These are phyloP conservation scores for Waltergamsia citrina DNA, from an alignment of 2,329 filamentous ascomycete genomes.

Conservation along the genomic window DNA sequence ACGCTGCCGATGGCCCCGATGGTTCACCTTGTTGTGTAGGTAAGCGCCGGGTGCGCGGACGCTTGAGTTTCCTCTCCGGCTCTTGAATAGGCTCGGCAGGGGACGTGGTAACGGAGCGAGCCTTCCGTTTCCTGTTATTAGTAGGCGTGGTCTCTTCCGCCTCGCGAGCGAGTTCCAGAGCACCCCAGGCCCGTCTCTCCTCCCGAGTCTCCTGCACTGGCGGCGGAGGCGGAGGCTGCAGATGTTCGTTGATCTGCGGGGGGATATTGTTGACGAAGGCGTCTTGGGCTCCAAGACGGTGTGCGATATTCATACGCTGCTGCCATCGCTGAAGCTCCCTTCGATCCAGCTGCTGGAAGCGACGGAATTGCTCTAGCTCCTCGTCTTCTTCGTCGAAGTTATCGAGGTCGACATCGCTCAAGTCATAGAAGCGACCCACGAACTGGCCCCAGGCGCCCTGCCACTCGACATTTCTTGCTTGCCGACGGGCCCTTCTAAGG, in stretches of 20 bases:
- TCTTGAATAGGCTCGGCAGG: slow-evolving; percentile 59
- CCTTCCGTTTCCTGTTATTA: slow-evolving; percentile 63
- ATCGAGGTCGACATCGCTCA: slow-evolving; percentile 30
- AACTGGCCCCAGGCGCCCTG: slow-evolving; percentile 72
- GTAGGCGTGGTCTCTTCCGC: slow-evolving; percentile 41
- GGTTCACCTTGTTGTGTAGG: slow-evolving; percentile 35
- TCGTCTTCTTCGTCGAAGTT: slow-evolving; percentile 54
- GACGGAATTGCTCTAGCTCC: slow-evolving; percentile 49
- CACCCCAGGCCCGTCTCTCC: slow-evolving; percentile 80
- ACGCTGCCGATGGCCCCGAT: too few species aligned
- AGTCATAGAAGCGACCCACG: slow-evolving; percentile 51
- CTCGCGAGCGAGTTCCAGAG: slow-evolving; percentile 76
- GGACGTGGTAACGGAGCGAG: slow-evolving; percentile 59
- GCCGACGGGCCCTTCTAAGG: slow-evolving; percentile 45
- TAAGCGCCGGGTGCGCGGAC: slow-evolving; percentile 68
- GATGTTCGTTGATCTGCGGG: slow-evolving; percentile 49
- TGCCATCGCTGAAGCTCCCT: slow-evolving; percentile 68
- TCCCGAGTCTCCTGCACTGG: slow-evolving; percentile 63
- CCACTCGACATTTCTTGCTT: slow-evolving; percentile 73
- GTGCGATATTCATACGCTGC: slow-evolving; percentile 72
- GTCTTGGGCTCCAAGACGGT: slow-evolving; percentile 65
- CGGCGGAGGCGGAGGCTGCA: slow-evolving; percentile 37
- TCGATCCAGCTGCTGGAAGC: slow-evolving; percentile 44
- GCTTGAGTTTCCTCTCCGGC: slow-evolving; percentile 76
- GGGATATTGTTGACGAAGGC: slow-evolving; percentile 58